Evolutionary conservation across 345 rosid genomes (phyloP), one percentile per base, ranked within the genome.

Genomic region (Gossypium sturtianum): DNA sequence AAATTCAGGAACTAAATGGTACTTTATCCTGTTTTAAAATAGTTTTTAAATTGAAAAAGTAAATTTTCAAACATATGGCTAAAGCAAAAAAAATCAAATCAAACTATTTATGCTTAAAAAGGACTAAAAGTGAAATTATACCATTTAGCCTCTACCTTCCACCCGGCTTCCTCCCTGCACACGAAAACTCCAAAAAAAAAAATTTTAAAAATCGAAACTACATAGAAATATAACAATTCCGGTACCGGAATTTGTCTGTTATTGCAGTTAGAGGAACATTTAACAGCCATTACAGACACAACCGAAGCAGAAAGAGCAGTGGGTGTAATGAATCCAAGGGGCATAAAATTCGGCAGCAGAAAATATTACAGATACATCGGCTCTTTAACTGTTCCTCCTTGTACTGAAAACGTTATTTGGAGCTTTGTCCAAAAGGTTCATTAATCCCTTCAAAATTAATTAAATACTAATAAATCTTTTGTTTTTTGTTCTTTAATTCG

Each of bases 341-440:
- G 52, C 45, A 80, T 94, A 23, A 80, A 85, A 52, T 51, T 88
- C 2, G 91, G 85, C 38, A 85, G 89, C 79, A 80, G 90, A 77
- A 84, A 89, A 76, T 94, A 87, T 75, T 94, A 83, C 75, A 84
- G 96, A 82, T 94, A 91, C 75, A 34, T 85, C 2, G 98, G 98
- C 52, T 94, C 98, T 66, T 97, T 94, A n/a, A 94, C 97, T 0
- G 4, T 67, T 75, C 98, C 97, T 82, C 97, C 98, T 59, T 94
- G 98, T 83, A 85, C 91, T 1, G 85, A 92, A 78, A 84, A 88
- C 78, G 89, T 92, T 27, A 10, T 74, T 12, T 94, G 98, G 98
- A 91, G 88, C 77, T 60, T 94, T 61, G 79, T 86, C 17, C 77
- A 68, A 62, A 86, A 91, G 90, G 98, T 91, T 23, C 3, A 2